phyloP scores from a whole-genome alignment of 305 asterid genomes.

The Fraxinus sp. region DNA sequence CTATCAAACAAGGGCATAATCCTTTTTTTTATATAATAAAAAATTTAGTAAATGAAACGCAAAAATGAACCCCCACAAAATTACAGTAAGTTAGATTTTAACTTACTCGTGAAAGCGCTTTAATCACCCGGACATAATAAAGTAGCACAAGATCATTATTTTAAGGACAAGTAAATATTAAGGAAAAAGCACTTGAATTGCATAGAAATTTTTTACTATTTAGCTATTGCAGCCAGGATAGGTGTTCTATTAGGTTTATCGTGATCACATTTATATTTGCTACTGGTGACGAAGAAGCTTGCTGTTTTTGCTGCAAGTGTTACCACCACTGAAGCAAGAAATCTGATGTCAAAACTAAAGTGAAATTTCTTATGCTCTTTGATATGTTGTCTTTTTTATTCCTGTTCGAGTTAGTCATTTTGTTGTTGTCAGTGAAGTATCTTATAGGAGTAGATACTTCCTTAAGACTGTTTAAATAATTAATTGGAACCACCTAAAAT shows the following conservation, averaged over 20 bases:
- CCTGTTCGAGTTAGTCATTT: background rate
- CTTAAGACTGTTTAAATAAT: background rate
- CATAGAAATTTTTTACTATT: background rate
- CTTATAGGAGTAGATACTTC: background rate
- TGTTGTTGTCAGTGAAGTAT: background rate
- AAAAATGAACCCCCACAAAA: background rate
- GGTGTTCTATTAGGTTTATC: background rate
- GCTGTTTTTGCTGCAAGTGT: conserved; percentile 55
- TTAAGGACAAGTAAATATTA: background rate
- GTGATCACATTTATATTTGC: background rate
- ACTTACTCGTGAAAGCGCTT: background rate
- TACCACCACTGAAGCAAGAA: conserved; percentile 48
- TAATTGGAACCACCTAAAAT: background rate
- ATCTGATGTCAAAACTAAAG: conserved; percentile 30
- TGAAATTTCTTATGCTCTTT: conserved; percentile 28
- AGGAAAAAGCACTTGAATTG: background rate
- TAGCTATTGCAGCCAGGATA: background rate
- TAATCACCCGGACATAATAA: background rate
- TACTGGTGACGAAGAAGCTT: conserved; percentile 67
- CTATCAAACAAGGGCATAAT: too few species aligned
- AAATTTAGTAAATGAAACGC: background rate
- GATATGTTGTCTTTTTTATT: background rate
- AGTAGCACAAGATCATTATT: background rate
- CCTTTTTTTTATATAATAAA: too few species aligned
- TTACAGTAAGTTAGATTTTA: background rate